Evolutionary conservation across 2,329 filamentous ascomycete genomes (phyloP).

Genomic region (Rosellinia necatrix): DNA sequence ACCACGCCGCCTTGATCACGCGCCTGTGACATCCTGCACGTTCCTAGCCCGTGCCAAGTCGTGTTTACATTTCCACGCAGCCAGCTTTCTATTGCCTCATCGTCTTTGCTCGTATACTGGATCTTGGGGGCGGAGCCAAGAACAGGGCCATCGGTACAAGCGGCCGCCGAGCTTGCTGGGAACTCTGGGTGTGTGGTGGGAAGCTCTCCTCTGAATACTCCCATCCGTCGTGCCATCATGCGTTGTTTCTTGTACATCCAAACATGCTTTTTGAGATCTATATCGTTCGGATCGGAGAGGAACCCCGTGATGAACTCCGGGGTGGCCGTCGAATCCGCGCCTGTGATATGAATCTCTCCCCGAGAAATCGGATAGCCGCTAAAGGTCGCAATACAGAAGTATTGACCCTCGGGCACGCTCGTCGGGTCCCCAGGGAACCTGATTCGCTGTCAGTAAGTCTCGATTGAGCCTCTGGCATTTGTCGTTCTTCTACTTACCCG

Average conservation of each 20-base stretch:
- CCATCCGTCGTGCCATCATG: constrained; percentile 61
- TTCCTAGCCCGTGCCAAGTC: constrained; percentile 1
- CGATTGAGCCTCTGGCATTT: neutral
- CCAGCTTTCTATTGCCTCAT: constrained; percentile 15
- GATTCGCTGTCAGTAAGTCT: neutral
- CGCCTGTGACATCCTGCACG: constrained; percentile 9
- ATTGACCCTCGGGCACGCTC: neutral
- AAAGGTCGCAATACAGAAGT: neutral
- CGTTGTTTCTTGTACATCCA: constrained; percentile 69
- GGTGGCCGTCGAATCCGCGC: constrained; percentile 22
- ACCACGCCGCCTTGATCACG: neutral
- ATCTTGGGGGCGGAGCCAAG: no score
- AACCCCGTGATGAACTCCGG: constrained; percentile 14
- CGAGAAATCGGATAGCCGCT: constrained; percentile 67
- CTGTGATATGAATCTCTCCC: constrained; percentile 64
- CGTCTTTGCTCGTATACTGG: constrained; percentile 13
- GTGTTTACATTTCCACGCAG: constrained; percentile 3
- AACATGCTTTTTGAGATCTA: constrained; percentile 61
- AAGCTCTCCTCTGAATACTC: constrained; percentile 53
- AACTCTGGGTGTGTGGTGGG: constrained; percentile 51
- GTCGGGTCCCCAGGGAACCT: neutral
- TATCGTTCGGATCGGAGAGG: constrained; percentile 47
- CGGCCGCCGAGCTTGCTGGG: constrained; percentile 44
- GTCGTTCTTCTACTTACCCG: neutral
- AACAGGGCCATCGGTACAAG: no score